These are phyloP conservation scores for Pachysandra terminalis DNA, from an alignment of 164 flowering plant genomes.

Conservation along the genomic window DNA sequence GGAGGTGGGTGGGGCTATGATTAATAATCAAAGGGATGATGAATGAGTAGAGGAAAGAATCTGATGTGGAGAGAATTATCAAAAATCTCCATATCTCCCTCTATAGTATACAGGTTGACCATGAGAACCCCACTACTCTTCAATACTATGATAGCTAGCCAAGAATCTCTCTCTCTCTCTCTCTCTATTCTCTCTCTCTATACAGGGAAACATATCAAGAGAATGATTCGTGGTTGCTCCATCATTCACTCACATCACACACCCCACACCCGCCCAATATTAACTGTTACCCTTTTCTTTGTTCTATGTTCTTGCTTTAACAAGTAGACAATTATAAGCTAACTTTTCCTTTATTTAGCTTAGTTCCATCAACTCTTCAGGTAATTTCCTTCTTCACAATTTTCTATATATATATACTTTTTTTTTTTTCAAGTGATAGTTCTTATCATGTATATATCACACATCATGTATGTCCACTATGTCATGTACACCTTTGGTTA, in stretches of 20 bases:
- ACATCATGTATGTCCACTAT: no score
- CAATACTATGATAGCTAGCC: neutral
- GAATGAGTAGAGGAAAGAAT: constrained; percentile 41
- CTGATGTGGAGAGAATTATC: constrained; percentile 29
- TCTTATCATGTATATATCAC: no score
- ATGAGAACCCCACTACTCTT: constrained; percentile 20
- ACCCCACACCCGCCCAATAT: no score
- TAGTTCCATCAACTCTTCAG: no score
- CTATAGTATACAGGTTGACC: constrained; percentile 62
- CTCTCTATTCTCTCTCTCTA: neutral
- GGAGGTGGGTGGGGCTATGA: constrained; percentile 36
- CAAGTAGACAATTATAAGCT: neutral
- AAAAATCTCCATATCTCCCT: constrained; percentile 20
- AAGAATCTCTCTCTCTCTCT: constrained; percentile 4
- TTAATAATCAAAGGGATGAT: constrained; percentile 46
- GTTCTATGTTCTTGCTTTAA: neutral
- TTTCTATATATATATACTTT: no score
- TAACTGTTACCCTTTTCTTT: constrained; percentile 6
- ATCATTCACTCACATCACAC: neutral
- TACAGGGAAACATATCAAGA: constrained; percentile 22
- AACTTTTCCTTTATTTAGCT: neutral
- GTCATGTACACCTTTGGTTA: no score
- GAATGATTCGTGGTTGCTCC: constrained; percentile 19
- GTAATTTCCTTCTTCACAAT: no score
- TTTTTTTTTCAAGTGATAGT: no score